A percentile compares a stretch with the other conserved stretches of the same genome.
Conservation (phyloP, 495 filamentous ascomycete species). For the Cudoniella acicularis region DNA sequence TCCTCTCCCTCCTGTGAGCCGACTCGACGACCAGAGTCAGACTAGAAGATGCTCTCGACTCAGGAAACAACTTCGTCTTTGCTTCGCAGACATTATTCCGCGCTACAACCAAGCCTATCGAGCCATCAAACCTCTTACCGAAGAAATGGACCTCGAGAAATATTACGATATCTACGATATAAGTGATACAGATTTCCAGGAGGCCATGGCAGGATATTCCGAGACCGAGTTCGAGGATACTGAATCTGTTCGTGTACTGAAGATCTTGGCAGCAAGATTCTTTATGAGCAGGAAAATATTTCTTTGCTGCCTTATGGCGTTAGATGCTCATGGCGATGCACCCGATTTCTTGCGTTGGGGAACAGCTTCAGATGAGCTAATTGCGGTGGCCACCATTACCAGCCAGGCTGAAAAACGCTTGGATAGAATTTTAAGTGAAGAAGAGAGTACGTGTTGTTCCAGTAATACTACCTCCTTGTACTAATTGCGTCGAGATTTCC, state of each 20-base stretch:
- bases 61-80: constrained; percentile 66
- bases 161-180: constrained; percentile 93
- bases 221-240: constrained; percentile 64
- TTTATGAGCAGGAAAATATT: constrained; percentile 78
- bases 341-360: constrained; percentile 79
- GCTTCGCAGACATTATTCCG: constrained; percentile 64
- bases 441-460: constrained; percentile 62
- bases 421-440: constrained; percentile 68
- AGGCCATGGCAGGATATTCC: constrained; percentile 56
- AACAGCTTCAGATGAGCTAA: constrained; percentile 71
- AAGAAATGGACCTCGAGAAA: constrained; percentile 77
- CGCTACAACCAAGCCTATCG: constrained; percentile 64
- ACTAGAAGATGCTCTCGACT: constrained; percentile 73
- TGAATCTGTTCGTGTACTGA: constrained; percentile 76
- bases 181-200: constrained; percentile 68
- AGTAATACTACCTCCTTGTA: not conserved
- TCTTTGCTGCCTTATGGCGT: constrained; percentile 79
- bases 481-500: constrained; percentile 31
- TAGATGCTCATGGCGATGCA: constrained; percentile 80
- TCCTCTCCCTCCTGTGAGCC: constrained; percentile 78
- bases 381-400: constrained; percentile 54
- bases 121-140: constrained; percentile 65
- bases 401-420: constrained; percentile 51
- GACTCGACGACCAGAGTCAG: constrained; percentile 75
- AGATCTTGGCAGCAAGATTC: constrained; percentile 72